Conservation (phyloP, 345 rosid species). For the Conringia planisiliqua region DNA sequence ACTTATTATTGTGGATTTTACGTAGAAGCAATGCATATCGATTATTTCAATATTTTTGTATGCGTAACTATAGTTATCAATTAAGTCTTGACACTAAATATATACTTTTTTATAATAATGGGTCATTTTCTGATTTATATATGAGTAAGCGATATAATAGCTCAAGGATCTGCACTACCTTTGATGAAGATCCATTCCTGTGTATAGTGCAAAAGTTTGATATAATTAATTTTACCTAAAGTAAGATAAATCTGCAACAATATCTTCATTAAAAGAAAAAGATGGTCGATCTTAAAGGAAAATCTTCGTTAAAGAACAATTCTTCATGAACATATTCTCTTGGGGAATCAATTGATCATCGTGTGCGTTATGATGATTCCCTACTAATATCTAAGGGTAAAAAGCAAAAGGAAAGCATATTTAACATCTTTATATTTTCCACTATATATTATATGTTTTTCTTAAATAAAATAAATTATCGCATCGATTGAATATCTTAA, state of each 20-base stretch:
- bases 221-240: slow-evolving; percentile 21
- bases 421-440: not conserved
- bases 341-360: not conserved
- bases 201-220: slow-evolving; percentile 33
- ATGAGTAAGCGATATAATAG: slow-evolving; percentile 21
- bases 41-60: not conserved
- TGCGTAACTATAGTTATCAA: not conserved
- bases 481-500: not conserved
- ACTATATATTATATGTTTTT: not conserved
- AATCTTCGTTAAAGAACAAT: slow-evolving; percentile 21
- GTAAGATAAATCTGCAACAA: slow-evolving; percentile 29
- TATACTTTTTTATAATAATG: not conserved
- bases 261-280: slow-evolving; percentile 25
- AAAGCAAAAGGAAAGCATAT: slow-evolving; percentile 19
- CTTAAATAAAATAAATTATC: slow-evolving; percentile 21
- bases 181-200: slow-evolving; percentile 32
- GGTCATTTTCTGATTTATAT: slow-evolving; percentile 26
- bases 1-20: slow-evolving; percentile 1
- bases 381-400: slow-evolving; percentile 10
- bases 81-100: slow-evolving; percentile 8
- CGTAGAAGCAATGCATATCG: slow-evolving; percentile 23
- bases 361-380: slow-evolving; percentile 18
- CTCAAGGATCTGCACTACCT: slow-evolving; percentile 37
- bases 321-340: slow-evolving; percentile 9
- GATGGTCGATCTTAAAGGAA: slow-evolving; percentile 17